Conservation (phyloP, 1,284 basidiomycete species). For the Hypsizygus ulmarius region DNA sequence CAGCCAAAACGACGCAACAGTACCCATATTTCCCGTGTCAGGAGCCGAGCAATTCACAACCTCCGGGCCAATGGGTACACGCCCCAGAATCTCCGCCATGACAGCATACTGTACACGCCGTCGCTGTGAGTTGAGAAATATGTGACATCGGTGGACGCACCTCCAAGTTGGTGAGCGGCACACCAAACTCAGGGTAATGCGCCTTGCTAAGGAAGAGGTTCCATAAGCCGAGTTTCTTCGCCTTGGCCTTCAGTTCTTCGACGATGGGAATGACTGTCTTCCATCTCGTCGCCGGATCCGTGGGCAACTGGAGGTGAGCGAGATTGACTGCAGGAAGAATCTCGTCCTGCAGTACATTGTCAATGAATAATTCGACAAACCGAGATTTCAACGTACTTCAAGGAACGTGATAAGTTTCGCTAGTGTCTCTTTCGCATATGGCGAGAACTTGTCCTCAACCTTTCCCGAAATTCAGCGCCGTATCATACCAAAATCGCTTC, state of each 20-base stretch:
- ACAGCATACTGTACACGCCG: conserved; percentile 74
- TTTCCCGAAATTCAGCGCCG: conserved; percentile 30
- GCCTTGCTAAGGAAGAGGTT: conserved; percentile 94
- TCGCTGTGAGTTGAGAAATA: conserved; percentile 8
- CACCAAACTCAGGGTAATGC: conserved; percentile 87
- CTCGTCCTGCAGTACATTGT: conserved; percentile 61
- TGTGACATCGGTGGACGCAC: conserved; percentile 38
- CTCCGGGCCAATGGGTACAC: conserved; percentile 83
- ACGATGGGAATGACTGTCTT: conserved; percentile 79
- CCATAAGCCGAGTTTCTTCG: conserved; percentile 89
- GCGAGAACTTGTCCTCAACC: conserved; percentile 91
- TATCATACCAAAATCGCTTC: background rate
- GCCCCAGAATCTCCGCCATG: conserved; percentile 93
- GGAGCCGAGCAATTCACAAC: conserved; percentile 91
- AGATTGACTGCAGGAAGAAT: conserved; percentile 78
- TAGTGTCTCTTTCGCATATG: conserved; percentile 83
- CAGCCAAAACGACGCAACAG: conserved; percentile 17
- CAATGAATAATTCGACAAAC: background rate
- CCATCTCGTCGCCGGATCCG: conserved; percentile 79
- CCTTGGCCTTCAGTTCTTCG: conserved; percentile 85
- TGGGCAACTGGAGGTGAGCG: conserved; percentile 82
- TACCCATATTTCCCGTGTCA: conserved; percentile 95
- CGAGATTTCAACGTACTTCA: conserved; percentile 52
- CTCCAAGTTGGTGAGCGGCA: conserved; percentile 91
- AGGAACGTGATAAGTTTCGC: conserved; percentile 84